Evolutionary conservation across 768 basidiomycete species (phyloP), one percentile per base, ranked within the genome.

Genomic region (Ramaria rubella): DNA sequence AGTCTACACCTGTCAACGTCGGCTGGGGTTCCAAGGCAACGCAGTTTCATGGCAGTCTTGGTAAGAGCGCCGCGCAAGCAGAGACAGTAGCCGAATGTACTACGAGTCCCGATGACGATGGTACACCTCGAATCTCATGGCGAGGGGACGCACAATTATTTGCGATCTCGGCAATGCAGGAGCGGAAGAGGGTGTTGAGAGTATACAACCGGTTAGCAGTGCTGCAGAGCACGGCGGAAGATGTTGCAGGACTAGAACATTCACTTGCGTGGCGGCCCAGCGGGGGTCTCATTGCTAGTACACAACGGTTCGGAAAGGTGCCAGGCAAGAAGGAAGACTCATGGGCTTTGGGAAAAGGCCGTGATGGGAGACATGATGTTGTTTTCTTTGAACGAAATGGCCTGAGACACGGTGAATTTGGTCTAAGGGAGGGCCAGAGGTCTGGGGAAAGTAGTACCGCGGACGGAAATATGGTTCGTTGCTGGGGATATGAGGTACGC

Each of bases 1-100:
- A 94, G 79, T 93, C 93, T 67, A 81, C 85, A 24, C 90, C 90
- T 2, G 92, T 97, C 64, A 91, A 94, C 63, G 92, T 97, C 58
- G 96, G 96, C 15, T 99, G 96, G 96, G 96, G 96, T 38, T 89
- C 90, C 1, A 95, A 94, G 65, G 80, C 89, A 67, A 98, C 96
- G 0, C 96, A 99, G 65, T 99, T 99, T 67, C 94, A 97, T 62
- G 96, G 96, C 9, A 95, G 94, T 0, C 75, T 92, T 4, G 95
- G 96, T 17, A 97, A 97, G 68, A 72, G 80, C 1, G 87, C 88
- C 23, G 90, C 91, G 0, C 79, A 82, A 60, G 75, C 79, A 26
- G 61, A 70, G 11, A 61, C 67, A 58, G 59, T 26, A 72, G 78
- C 5, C 60, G 68, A 12, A 62, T 71, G 33, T 65, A 70, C 30